These are phyloP conservation scores for Trichophyton benhamiae DNA, from an alignment of 2,329 filamentous ascomycete species.

Conservation along the genomic window DNA sequence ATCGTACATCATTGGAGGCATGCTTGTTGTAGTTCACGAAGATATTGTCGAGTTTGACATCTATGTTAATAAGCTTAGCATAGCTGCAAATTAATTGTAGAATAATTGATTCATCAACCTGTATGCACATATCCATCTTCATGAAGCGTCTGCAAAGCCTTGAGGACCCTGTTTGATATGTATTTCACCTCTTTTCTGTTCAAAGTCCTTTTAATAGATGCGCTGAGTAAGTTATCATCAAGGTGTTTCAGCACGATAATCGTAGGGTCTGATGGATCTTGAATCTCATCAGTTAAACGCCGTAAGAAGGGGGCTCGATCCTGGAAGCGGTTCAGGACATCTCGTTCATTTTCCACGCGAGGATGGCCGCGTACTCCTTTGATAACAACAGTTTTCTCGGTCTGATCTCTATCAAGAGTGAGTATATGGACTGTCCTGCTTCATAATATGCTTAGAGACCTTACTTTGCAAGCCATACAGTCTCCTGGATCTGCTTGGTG, in stretches of 20 bases:
- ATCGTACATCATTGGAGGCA: slow-evolving; percentile 8
- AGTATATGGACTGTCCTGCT: not conserved
- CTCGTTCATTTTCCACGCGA: slow-evolving; percentile 19
- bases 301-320: slow-evolving; percentile 15
- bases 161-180: slow-evolving; percentile 13
- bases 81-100: not conserved
- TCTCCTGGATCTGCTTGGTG: slow-evolving; percentile 10
- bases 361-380: slow-evolving; percentile 17
- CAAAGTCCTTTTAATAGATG: slow-evolving; percentile 9
- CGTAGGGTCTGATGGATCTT: too few species aligned
- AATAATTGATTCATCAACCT: slow-evolving; percentile 6
- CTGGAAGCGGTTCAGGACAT: slow-evolving; percentile 19
- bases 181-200: slow-evolving; percentile 14
- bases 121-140: slow-evolving; percentile 15
- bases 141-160: slow-evolving; percentile 14
- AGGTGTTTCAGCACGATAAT: slow-evolving; percentile 14
- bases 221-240: slow-evolving; percentile 4
- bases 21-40: slow-evolving; percentile 14
- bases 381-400: slow-evolving; percentile 16
- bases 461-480: slow-evolving; percentile 10
- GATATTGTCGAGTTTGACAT: slow-evolving; percentile 16
- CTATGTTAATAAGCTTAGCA: slow-evolving; percentile 7
- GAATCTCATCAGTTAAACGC: slow-evolving; percentile 10
- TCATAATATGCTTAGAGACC: not conserved
- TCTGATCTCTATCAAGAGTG: slow-evolving; percentile 1